These are phyloP conservation scores for Erysimum pusillum DNA, from an alignment of 441 rosid genomes.

Conservation along the genomic window DNA sequence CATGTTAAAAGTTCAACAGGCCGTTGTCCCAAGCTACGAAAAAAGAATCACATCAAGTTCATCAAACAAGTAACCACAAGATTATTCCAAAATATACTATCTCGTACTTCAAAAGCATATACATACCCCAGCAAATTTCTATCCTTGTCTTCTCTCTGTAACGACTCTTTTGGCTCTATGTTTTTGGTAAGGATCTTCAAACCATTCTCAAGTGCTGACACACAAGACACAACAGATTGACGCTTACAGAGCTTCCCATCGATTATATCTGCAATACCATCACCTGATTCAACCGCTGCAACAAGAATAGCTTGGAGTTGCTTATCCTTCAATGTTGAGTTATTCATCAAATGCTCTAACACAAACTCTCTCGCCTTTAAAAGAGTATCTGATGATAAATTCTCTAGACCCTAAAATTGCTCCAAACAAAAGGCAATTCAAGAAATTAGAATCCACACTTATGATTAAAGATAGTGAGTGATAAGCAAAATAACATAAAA, in stretches of 20 bases:
- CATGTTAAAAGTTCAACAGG: constrained; percentile 58
- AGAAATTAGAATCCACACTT: constrained; percentile 16
- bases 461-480: too few relatives aligned
- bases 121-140: constrained; percentile 47
- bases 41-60: constrained; percentile 10
- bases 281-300: constrained; percentile 60
- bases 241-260: constrained; percentile 56
- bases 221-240: constrained; percentile 64
- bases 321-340: constrained; percentile 67
- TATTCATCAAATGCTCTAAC: constrained; percentile 55
- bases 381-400: constrained; percentile 66
- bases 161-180: constrained; percentile 47
- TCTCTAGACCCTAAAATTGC: constrained; percentile 66
- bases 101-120: not conserved
- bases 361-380: constrained; percentile 57
- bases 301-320: constrained; percentile 68
- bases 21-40: constrained; percentile 54
- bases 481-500: not conserved
- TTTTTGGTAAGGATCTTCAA: constrained; percentile 58
- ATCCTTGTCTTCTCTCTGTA: constrained; percentile 39
- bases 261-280: constrained; percentile 51
- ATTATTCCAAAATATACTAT: not conserved
- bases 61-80: not conserved
- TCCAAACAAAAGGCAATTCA: not conserved
- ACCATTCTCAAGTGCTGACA: constrained; percentile 55